Percentiles rank a stretch among this genome's conserved stretches.
phyloP scores from a whole-genome alignment of 2,329 filamentous ascomycete genomes.

The Dothiorella sarmentorum region DNA sequence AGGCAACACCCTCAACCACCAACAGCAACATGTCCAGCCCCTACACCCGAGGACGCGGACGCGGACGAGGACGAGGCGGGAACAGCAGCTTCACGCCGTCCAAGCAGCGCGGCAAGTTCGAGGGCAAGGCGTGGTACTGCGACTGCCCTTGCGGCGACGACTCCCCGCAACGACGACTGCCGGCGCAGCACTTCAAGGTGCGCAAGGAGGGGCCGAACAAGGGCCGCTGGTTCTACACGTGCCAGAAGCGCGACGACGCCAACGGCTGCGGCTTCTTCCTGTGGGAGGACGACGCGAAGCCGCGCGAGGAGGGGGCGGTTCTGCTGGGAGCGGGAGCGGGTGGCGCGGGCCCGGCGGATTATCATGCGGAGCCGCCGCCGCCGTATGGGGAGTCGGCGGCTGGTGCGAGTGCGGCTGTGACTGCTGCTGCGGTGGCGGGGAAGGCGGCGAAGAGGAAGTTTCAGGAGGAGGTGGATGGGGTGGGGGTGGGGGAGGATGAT shows the following conservation, averaged over 20 bases:
- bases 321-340: neutral
- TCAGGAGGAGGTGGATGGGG: conserved; percentile 12
- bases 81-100: neutral
- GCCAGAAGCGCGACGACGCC: conserved; percentile 43
- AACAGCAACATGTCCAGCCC: neutral
- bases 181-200: conserved; percentile 53
- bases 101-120: neutral
- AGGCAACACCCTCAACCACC: neutral
- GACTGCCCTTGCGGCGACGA: too few relatives aligned
- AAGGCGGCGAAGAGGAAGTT: conserved; percentile 13
- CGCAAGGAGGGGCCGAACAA: conserved; percentile 57
- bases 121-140: conserved; percentile 42
- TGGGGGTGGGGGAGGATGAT: neutral
- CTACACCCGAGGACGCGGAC: too few relatives aligned
- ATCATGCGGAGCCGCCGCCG: too few relatives aligned
- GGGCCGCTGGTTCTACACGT: conserved; percentile 58
- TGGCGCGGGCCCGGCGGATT: neutral
- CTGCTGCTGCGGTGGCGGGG: neutral
- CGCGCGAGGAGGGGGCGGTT: conserved; percentile 47
- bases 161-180: too few relatives aligned
- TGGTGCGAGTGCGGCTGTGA: neutral
- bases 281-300: conserved; percentile 53
- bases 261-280: conserved; percentile 57
- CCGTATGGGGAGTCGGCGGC: neutral
- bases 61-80: too few relatives aligned